Conservation (phyloP, 73 alveolate genomes). For the Paramecium sexaurelia region DNA sequence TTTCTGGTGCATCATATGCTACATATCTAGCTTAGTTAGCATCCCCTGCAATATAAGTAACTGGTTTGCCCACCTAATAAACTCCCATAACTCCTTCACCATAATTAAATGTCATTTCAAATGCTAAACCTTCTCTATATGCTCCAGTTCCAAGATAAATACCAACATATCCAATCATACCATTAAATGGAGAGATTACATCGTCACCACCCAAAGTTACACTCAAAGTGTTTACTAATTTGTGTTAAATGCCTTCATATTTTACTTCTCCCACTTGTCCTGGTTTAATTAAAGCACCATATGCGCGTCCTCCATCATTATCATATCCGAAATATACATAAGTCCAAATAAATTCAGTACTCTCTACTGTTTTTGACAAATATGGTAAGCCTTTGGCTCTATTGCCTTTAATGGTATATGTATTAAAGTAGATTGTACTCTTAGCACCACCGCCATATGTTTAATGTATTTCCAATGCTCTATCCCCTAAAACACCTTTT, state of each 20-base stretch:
- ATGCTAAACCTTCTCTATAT: slow-evolving; percentile 38
- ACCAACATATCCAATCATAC: slow-evolving; percentile 58
- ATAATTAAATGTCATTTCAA: not conserved
- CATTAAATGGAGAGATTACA: slow-evolving; percentile 41
- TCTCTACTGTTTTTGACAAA: not conserved
- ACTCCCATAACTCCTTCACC: slow-evolving; percentile 49
- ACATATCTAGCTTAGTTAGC: not conserved
- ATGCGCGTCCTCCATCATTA: slow-evolving; percentile 43
- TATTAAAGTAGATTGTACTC: slow-evolving; percentile 22
- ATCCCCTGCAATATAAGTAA: slow-evolving; percentile 34
- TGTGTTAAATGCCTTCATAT: slow-evolving; percentile 22
- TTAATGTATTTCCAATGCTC: slow-evolving; percentile 53
- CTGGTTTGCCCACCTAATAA: slow-evolving; percentile 24
- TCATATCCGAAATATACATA: slow-evolving; percentile 44
- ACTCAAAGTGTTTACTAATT: not conserved
- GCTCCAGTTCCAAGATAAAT: slow-evolving; percentile 40
- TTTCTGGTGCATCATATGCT: slow-evolving; percentile 8
- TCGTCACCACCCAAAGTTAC: slow-evolving; percentile 45
- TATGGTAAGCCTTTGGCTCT: slow-evolving; percentile 31
- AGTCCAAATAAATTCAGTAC: not conserved
- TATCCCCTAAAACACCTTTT: slow-evolving; percentile 59
- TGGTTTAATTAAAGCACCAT: slow-evolving; percentile 56
- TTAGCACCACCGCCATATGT: slow-evolving; percentile 52
- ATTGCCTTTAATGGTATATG: slow-evolving; percentile 29
- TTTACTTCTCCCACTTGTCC: slow-evolving; percentile 9